Percentiles rank a stretch among this genome's conserved stretches.
Evolutionary conservation across 495 filamentous ascomycete species (phyloP).

Genomic region (Bryoglossum gracile): DNA sequence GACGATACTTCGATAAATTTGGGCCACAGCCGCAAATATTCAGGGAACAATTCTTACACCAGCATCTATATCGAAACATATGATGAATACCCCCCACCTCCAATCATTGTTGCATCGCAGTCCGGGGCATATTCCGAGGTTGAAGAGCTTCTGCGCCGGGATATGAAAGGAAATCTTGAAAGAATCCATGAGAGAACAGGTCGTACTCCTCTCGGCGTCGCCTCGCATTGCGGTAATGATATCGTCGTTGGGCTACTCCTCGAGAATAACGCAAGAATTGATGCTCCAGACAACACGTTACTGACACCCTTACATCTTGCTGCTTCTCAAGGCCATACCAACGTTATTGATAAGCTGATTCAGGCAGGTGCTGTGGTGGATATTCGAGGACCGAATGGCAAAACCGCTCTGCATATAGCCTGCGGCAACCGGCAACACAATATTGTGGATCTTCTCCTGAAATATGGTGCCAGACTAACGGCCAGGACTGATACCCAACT

Average conservation of each 20-base stretch:
- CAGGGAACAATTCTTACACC: too few species aligned
- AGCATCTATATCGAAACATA: too few species aligned
- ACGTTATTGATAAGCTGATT: conserved; percentile 32
- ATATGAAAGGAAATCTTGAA: conserved; percentile 30
- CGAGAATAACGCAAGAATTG: conserved; percentile 30
- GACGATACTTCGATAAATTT: too few species aligned
- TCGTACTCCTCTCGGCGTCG: conserved; percentile 38
- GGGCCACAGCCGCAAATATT: too few species aligned
- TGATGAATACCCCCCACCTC: conserved; percentile 14
- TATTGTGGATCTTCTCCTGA: conserved; percentile 24
- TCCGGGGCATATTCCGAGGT: conserved; percentile 33
- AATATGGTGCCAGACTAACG: conserved; percentile 20
- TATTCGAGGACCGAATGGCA: conserved; percentile 8
- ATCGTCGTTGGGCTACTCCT: conserved; percentile 37
- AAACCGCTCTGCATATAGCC: conserved; percentile 36
- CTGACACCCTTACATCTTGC: conserved; percentile 40
- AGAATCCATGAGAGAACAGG: conserved; percentile 33
- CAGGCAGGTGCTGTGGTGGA: conserved; percentile 26
- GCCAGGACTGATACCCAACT: conserved; percentile 24
- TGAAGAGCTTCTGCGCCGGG: conserved; percentile 35
- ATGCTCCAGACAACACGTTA: conserved; percentile 29
- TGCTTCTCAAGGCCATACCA: conserved; percentile 35
- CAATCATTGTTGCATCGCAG: conserved; percentile 37
- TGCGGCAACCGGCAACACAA: conserved; percentile 29
- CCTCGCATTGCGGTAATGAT: conserved; percentile 40